Evolutionary conservation across 208 protist genomes (phyloP), one percentile per base, ranked within the genome.

Genomic region (Leptomonas pyrrhocoris): DNA sequence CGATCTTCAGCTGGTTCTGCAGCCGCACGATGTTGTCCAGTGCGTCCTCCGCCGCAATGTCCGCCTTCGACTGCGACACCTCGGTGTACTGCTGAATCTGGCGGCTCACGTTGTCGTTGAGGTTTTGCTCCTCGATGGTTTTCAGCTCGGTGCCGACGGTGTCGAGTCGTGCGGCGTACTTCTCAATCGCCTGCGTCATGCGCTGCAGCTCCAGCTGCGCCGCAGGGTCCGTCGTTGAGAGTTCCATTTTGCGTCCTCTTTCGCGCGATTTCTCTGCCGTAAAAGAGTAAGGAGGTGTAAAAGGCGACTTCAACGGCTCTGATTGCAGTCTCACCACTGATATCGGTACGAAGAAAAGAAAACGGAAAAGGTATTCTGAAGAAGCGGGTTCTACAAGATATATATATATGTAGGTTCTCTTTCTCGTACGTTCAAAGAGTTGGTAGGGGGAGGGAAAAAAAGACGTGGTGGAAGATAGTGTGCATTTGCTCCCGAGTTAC

Each of bases 1-100:
- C 80, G 71, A 96, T 88, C 72, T 94, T 95, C 18, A 97, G 80
- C 56, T 89, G 83, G 72, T 97, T 97, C 70, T 97, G 71, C 64
- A 96, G 43, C 19, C 89, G 82, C 43, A 94, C 83, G 30, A 96
- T 80, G 74, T 77, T 84, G 61, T 97, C 93, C 34, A 95, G 75
- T 1, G 85, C 90, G 55, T 96, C 93, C 62, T 97, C 88, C 16
- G 89, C 88, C 16, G 88, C 78, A 60, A 97, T 90, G 19, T 82
- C 83, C 23, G 58, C 68, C 30, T 72, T 65, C 62, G 86, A 62
- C 40, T 81, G 62, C 21, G 54, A 34, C 38, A 67, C 53, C 38
- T 74, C 61, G 61, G 90, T 83, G 65, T 90, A 90, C 53, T 91
- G 78, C 46, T 83, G 74, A 49, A 94, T 85, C 64, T 93, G 82